Evolutionary conservation across 2,329 filamentous ascomycete species (phyloP).

Genomic region (Colletotrichum graminicola): DNA sequence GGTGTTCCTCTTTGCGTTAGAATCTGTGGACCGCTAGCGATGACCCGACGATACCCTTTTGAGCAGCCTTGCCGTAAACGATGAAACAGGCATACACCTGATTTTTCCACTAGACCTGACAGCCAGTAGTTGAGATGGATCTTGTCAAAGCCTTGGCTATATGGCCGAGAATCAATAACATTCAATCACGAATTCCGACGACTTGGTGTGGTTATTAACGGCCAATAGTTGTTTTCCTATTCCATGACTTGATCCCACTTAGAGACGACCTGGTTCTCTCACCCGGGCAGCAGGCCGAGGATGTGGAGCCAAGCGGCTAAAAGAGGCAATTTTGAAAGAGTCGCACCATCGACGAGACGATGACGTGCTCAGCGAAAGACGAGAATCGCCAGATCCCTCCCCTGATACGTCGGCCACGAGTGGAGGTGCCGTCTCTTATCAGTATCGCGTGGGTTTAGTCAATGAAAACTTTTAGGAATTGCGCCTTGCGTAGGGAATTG

Average conservation of each 20-base stretch:
- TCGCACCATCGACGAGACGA: slow-evolving; percentile 25
- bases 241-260: background rate
- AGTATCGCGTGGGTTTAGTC: slow-evolving; percentile 14
- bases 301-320: slow-evolving; percentile 5
- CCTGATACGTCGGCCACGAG: slow-evolving; percentile 19
- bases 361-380: slow-evolving; percentile 24
- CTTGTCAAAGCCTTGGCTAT: background rate
- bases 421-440: slow-evolving; percentile 23
- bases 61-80: background rate
- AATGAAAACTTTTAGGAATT: slow-evolving; percentile 1
- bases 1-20: too few relatives aligned
- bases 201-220: background rate
- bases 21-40: background rate
- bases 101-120: background rate
- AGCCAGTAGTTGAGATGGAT: background rate
- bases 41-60: background rate
- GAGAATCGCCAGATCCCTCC: background rate
- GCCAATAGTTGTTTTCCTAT: background rate
- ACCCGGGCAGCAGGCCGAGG: slow-evolving; percentile 3
- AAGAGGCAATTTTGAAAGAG: background rate
- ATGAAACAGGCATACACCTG: too few relatives aligned
- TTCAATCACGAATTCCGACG: background rate
- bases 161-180: too few relatives aligned
- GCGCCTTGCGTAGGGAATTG: slow-evolving; percentile 4
- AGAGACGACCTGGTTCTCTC: too few relatives aligned